Percentiles rank a stretch among this genome's conserved stretches.
Conservation (phyloP, 805 yeast species). For the Candida nanaspora region DNA sequence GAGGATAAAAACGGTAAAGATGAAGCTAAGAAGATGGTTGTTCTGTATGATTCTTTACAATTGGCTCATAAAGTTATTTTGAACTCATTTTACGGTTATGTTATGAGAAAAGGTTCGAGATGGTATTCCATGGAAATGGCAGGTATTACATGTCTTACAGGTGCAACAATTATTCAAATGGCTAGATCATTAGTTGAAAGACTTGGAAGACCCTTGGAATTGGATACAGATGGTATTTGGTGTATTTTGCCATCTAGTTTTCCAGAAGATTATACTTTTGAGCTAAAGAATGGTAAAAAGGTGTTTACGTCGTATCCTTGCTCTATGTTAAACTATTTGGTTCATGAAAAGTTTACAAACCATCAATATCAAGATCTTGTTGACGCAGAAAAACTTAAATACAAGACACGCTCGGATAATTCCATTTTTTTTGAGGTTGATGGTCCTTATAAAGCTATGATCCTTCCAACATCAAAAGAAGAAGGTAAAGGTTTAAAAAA, state of each 20-base stretch:
- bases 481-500: constrained; percentile 96
- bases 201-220: constrained; percentile 89
- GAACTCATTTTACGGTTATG: constrained; percentile 96
- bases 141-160: constrained; percentile 96
- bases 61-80: constrained; percentile 94
- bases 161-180: constrained; percentile 97
- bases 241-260: constrained; percentile 90
- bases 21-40: constrained; percentile 91
- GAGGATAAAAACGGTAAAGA: constrained; percentile 59
- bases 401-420: constrained; percentile 78
- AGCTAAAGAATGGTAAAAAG: constrained; percentile 69
- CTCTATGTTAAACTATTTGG: constrained; percentile 89
- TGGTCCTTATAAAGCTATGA: constrained; percentile 98
- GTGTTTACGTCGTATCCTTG: constrained; percentile 85
- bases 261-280: constrained; percentile 79
- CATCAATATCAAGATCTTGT: constrained; percentile 86
- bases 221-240: constrained; percentile 99
- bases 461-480: constrained; percentile 92
- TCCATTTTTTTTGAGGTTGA: constrained; percentile 97
- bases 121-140: constrained; percentile 99
- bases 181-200: constrained; percentile 88
- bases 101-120: constrained; percentile 97
- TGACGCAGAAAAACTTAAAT: constrained; percentile 61
- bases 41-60: constrained; percentile 90
- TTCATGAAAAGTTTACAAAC: constrained; percentile 86